Percentiles rank a stretch among this genome's conserved stretches.
Evolutionary conservation across 2,329 filamentous ascomycete species (phyloP).

Genomic region (Neopestalotiopsis sp.): DNA sequence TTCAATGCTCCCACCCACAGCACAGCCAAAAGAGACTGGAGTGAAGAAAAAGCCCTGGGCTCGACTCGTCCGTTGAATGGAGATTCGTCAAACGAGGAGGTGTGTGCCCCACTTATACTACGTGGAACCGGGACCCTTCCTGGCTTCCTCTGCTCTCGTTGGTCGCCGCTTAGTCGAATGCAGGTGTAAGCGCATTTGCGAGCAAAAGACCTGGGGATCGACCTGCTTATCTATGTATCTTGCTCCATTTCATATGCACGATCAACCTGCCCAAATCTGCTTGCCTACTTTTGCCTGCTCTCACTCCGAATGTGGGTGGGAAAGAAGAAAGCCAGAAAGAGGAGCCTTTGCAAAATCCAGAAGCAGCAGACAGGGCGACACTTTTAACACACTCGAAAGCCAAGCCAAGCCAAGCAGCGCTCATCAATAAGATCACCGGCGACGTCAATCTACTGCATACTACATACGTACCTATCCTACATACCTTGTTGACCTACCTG

Average conservation of each 20-base stretch:
- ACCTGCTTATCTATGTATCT: conserved; percentile 4
- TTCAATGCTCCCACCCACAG: neutral
- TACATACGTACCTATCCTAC: neutral
- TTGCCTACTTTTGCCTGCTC: neutral
- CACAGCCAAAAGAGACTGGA: neutral
- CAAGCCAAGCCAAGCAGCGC: neutral
- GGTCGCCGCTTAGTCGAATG: conserved; percentile 9
- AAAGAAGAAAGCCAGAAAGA: neutral
- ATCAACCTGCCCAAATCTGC: conserved; percentile 7
- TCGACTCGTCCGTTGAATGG: neutral
- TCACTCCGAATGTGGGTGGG: neutral
- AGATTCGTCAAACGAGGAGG: conserved; percentile 1
- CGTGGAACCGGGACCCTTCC: neutral
- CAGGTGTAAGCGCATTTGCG: conserved; percentile 7
- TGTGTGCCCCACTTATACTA: neutral
- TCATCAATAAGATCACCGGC: neutral
- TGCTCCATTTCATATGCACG: conserved; percentile 6
- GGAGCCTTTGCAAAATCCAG: neutral
- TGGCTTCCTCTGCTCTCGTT: neutral
- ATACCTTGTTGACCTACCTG: too few species aligned
- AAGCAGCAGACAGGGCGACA: neutral
- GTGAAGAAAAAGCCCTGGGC: neutral
- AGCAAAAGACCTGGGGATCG: conserved; percentile 9
- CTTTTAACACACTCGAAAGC: too few species aligned
- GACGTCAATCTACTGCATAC: neutral